These are phyloP conservation scores for Trichoderma guizhouense DNA, from an alignment of 2,329 filamentous ascomycete species.

Conservation along the genomic window DNA sequence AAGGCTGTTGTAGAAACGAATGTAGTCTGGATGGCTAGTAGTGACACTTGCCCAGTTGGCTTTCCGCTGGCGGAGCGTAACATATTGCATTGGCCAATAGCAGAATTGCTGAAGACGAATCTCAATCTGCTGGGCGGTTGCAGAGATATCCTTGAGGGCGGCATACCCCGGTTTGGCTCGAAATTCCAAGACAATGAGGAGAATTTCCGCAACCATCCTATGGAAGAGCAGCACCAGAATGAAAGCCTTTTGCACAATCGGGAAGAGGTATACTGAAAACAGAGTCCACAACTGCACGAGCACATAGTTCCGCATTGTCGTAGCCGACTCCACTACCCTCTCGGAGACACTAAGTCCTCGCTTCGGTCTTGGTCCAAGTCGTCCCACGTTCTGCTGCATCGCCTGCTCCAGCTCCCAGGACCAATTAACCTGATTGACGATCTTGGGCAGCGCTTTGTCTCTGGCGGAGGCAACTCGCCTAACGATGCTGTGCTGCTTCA, in stretches of 20 bases:
- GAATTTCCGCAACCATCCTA: constrained; percentile 73
- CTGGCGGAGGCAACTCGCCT: constrained; percentile 74
- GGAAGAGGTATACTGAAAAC: constrained; percentile 72
- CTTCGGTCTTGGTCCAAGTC: constrained; percentile 77
- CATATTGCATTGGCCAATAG: constrained; percentile 97
- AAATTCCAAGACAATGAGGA: constrained; percentile 82
- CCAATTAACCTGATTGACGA: constrained; percentile 94
- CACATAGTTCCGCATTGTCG: constrained; percentile 75
- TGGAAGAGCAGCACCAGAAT: constrained; percentile 77
- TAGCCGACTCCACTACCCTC: constrained; percentile 88
- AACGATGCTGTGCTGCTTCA: constrained; percentile 82
- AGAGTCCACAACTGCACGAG: constrained; percentile 66
- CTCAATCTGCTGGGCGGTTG: constrained; percentile 94
- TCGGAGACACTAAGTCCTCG: constrained; percentile 90
- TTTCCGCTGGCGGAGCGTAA: constrained; percentile 83
- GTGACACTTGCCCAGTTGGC: constrained; percentile 95
- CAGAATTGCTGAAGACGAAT: constrained; percentile 97
- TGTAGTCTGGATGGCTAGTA: constrained; percentile 94
- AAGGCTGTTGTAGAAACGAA: constrained; percentile 96
- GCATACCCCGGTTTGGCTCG: constrained; percentile 71
- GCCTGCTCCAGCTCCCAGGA: constrained; percentile 83
- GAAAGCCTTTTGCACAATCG: constrained; percentile 68
- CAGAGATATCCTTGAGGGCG: constrained; percentile 91
- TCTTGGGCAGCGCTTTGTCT: constrained; percentile 73
- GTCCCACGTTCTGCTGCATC: constrained; percentile 83